Percentiles rank a stretch among this genome's conserved stretches.
These are phyloP conservation scores for Calonectria pseudoreteaudii DNA, from an alignment of 2,329 filamentous ascomycete species.

Conservation along the genomic window DNA sequence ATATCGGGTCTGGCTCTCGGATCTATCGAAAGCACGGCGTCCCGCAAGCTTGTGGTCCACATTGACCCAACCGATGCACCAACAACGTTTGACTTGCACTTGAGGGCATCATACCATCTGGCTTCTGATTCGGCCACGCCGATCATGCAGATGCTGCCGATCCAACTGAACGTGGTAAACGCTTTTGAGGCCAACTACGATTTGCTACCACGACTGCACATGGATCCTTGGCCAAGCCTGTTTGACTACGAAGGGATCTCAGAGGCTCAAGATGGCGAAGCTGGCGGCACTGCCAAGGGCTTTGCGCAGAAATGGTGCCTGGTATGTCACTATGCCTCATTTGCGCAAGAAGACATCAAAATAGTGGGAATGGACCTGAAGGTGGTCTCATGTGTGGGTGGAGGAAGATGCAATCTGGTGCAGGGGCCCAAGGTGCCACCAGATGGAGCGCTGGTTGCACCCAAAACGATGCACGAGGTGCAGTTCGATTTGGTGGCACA, in stretches of 20 bases:
- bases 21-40: constrained; percentile 59
- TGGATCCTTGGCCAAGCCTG: constrained; percentile 86
- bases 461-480: constrained; percentile 77
- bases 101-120: constrained; percentile 83
- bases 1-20: constrained; percentile 58
- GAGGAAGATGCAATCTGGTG: constrained; percentile 67
- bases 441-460: constrained; percentile 64
- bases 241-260: constrained; percentile 73
- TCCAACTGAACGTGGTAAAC: constrained; percentile 79
- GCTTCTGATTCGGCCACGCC: constrained; percentile 83
- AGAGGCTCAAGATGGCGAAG: constrained; percentile 48
- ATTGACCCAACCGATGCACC: constrained; percentile 64
- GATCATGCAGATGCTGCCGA: constrained; percentile 78
- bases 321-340: constrained; percentile 79
- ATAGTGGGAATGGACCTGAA: constrained; percentile 73
- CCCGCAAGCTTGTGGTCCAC: constrained; percentile 57
- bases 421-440: constrained; percentile 53
- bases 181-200: constrained; percentile 96
- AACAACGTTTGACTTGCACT: constrained; percentile 73
- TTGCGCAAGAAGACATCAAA: constrained; percentile 77
- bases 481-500: constrained; percentile 80
- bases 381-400: constrained; percentile 70
- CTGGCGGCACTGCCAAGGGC: constrained; percentile 59
- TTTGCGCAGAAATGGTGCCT: constrained; percentile 86
- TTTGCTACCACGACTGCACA: constrained; percentile 81